phyloP scores from a whole-genome alignment of 352 stramenopile species.

The Thraustochytrium striatum region DNA sequence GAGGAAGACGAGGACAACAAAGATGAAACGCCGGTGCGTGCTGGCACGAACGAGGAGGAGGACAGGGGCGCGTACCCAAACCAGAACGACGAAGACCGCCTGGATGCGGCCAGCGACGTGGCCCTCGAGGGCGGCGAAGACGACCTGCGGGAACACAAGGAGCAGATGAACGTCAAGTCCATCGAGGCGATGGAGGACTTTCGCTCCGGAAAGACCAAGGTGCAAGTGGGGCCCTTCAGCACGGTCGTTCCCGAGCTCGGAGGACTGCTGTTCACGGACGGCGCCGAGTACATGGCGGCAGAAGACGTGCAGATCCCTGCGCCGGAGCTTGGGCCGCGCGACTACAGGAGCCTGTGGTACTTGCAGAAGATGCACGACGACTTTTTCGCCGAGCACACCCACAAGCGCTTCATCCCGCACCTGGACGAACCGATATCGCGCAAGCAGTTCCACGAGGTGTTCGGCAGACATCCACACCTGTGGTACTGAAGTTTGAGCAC shows the following conservation, averaged over 20 bases:
- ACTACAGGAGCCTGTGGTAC: slow-evolving; percentile 30
- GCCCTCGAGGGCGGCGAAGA: neutral
- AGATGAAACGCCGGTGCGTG: neutral
- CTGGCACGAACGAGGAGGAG: neutral
- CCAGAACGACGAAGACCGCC: neutral
- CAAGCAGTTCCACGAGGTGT: slow-evolving; percentile 45
- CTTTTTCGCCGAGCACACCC: neutral
- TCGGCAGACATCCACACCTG: slow-evolving; percentile 33
- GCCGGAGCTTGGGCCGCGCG: neutral
- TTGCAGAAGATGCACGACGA: slow-evolving; percentile 45
- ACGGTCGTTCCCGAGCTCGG: slow-evolving; percentile 11
- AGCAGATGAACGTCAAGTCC: neutral
- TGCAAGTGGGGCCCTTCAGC: neutral
- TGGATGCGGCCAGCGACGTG: neutral
- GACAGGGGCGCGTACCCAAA: slow-evolving; percentile 5
- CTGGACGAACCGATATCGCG: slow-evolving; percentile 18
- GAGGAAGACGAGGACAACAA: neutral
- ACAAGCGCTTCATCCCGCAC: slow-evolving; percentile 19
- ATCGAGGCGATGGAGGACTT: slow-evolving; percentile 1
- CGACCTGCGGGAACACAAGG: neutral
- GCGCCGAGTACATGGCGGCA: slow-evolving; percentile 9
- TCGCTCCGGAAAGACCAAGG: neutral
- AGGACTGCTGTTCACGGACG: slow-evolving; percentile 38
- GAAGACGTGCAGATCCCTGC: slow-evolving; percentile 8
- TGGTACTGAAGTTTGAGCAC: slow-evolving; percentile 38